A percentile compares a stretch with the other conserved stretches of the same genome.
Evolutionary conservation across 2,329 filamentous ascomycete species (phyloP).

Genomic region (Penicillium sp.): DNA sequence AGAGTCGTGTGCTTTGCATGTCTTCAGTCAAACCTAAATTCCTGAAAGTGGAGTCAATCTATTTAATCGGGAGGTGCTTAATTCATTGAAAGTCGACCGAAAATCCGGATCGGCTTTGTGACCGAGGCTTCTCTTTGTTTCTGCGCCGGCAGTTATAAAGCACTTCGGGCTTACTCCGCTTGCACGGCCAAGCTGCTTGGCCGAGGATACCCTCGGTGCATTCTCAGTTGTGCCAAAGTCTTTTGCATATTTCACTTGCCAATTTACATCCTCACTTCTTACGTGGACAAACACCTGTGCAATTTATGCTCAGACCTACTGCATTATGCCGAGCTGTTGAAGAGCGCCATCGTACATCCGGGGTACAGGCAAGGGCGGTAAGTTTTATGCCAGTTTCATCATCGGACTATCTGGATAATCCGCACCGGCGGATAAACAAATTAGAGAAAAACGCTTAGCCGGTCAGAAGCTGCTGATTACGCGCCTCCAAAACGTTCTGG

Average conservation of each 20-base stretch:
- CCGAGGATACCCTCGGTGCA: too few species aligned
- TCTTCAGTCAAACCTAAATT: not conserved
- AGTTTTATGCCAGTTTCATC: not conserved
- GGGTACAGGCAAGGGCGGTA: not conserved
- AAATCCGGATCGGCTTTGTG: not conserved
- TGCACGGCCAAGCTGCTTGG: too few species aligned
- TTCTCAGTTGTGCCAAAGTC: not conserved
- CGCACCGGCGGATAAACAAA: not conserved
- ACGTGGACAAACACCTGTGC: too few species aligned
- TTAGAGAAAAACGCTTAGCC: slow-evolving; percentile 13
- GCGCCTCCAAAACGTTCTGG: not conserved
- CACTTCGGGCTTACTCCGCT: too few species aligned
- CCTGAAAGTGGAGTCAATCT: not conserved
- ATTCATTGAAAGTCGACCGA: not conserved
- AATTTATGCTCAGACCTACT: too few species aligned
- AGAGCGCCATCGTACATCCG: not conserved
- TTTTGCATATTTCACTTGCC: not conserved
- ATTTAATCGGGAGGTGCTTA: not conserved
- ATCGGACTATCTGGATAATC: not conserved
- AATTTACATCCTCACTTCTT: not conserved
- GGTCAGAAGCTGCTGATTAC: slow-evolving; percentile 1
- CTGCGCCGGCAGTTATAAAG: not conserved
- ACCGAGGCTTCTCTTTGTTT: not conserved
- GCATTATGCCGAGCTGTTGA: too few species aligned
- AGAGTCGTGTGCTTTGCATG: not conserved